Percentiles rank a stretch among this genome's conserved stretches.
phyloP scores from a whole-genome alignment of 2,329 filamentous ascomycete genomes.

The Penicillium sp. region DNA sequence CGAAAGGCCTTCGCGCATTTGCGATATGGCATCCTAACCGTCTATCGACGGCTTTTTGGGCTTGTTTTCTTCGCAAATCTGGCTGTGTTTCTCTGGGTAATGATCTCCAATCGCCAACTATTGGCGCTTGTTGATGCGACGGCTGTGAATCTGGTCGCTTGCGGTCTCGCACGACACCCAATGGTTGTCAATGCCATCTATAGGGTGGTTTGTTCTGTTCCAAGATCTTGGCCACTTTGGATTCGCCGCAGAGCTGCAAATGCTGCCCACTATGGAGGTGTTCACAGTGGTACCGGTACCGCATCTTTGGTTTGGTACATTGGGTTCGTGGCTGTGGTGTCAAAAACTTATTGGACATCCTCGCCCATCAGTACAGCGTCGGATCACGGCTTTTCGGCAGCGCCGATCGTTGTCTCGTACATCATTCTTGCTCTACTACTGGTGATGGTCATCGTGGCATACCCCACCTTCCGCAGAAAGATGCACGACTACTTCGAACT shows the following conservation, averaged over 20 bases:
- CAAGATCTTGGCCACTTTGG: constrained; percentile 33
- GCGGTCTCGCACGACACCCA: constrained; percentile 56
- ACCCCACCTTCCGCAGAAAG: constrained; percentile 64
- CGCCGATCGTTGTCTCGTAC: constrained; percentile 59
- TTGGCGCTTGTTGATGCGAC: constrained; percentile 46
- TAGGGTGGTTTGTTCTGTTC: constrained; percentile 48
- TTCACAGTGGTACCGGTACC: constrained; percentile 12
- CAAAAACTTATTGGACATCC: constrained; percentile 30
- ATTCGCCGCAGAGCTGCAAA: constrained; percentile 11
- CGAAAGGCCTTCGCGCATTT: constrained; percentile 16
- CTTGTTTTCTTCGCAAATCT: constrained; percentile 45
- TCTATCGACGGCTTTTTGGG: constrained; percentile 49
- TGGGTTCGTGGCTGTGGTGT: constrained; percentile 7
- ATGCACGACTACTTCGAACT: constrained; percentile 72
- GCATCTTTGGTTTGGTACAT: constrained; percentile 12
- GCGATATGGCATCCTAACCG: constrained; percentile 20
- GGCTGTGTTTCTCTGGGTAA: constrained; percentile 40
- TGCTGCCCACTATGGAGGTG: constrained; percentile 11
- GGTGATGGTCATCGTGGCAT: constrained; percentile 64
- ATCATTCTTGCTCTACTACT: constrained; percentile 62
- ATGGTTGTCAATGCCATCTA: constrained; percentile 58
- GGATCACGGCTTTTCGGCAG: constrained; percentile 25
- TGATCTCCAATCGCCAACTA: constrained; percentile 39
- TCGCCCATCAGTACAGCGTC: constrained; percentile 19
- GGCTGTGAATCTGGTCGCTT: constrained; percentile 51